These are phyloP conservation scores for Yamadazyma spencermartinsiae DNA, from an alignment of 1,139 yeast species.

Conservation along the genomic window DNA sequence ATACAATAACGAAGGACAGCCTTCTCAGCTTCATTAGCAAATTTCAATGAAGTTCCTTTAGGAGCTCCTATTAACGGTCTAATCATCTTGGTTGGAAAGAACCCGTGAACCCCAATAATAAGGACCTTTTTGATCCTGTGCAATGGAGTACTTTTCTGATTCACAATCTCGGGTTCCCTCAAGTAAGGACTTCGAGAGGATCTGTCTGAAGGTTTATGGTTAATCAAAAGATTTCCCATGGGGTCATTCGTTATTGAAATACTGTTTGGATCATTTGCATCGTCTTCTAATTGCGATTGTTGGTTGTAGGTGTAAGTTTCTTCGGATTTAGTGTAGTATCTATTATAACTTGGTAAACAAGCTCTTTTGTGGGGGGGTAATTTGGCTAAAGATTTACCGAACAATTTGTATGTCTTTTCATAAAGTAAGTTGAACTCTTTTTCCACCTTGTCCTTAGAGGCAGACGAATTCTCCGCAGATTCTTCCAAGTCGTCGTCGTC, in stretches of 20 bases:
- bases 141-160: constrained; percentile 33
- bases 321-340: constrained; percentile 24
- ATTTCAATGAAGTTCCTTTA: constrained; percentile 34
- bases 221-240: constrained; percentile 46
- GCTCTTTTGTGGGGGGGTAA: constrained; percentile 42
- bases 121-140: constrained; percentile 53
- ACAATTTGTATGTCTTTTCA: constrained; percentile 41
- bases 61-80: constrained; percentile 62
- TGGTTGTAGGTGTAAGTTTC: constrained; percentile 19
- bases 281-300: constrained; percentile 28
- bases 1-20: constrained; percentile 74
- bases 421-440: constrained; percentile 37
- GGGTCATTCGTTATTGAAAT: constrained; percentile 45
- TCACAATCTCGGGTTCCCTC: constrained; percentile 26
- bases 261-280: constrained; percentile 30
- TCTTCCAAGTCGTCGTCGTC: constrained; percentile 11
- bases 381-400: constrained; percentile 41
- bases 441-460: constrained; percentile 27
- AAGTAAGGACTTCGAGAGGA: constrained; percentile 10
- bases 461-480: constrained; percentile 11
- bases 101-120: constrained; percentile 72
- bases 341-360: constrained; percentile 44
- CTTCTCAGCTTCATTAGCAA: constrained; percentile 76
- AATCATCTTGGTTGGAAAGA: constrained; percentile 62
- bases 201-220: constrained; percentile 20